Conservation (phyloP, 768 basidiomycete species). For the Leccinum longicurvipes region DNA sequence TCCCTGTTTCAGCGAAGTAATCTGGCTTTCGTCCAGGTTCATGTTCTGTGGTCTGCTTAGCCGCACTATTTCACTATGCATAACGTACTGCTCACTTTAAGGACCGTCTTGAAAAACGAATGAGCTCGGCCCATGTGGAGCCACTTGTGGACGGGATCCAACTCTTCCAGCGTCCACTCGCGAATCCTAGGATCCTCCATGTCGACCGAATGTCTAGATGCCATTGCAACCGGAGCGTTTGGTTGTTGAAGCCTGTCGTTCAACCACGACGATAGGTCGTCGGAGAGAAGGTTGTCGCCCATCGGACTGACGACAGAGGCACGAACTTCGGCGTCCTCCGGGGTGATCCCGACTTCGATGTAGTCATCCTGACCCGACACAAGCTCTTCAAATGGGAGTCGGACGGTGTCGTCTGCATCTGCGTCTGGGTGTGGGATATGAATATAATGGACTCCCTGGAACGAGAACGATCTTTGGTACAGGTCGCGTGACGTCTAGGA, state of each 20-base stretch:
- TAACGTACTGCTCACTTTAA: constrained; percentile 20
- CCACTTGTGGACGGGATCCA: constrained; percentile 33
- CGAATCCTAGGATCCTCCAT: constrained; percentile 39
- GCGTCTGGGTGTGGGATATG: constrained; percentile 24
- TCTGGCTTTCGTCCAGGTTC: constrained; percentile 13
- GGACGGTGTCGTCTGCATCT: constrained; percentile 11
- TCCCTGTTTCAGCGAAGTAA: constrained; percentile 8
- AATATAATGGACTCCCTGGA: constrained; percentile 26
- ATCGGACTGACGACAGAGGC: constrained; percentile 18
- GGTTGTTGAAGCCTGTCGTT: constrained; percentile 25
- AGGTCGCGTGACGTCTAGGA: not conserved
- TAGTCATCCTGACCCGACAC: constrained; percentile 23
- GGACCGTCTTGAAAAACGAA: constrained; percentile 24
- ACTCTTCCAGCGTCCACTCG: constrained; percentile 39
- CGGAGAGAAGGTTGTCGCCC: constrained; percentile 30
- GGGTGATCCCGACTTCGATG: constrained; percentile 9
- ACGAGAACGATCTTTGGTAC: not conserved
- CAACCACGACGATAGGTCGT: constrained; percentile 32
- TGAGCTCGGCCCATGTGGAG: constrained; percentile 33
- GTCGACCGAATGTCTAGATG: constrained; percentile 16
- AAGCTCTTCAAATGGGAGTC: constrained; percentile 24
- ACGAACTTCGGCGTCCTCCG: constrained; percentile 17
- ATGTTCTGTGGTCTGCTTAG: constrained; percentile 15
- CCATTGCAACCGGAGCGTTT: constrained; percentile 22
- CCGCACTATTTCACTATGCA: not conserved